Conservation (phyloP, 1,139 yeast genomes). For the Kurtzmaniella quercitrusa region DNA sequence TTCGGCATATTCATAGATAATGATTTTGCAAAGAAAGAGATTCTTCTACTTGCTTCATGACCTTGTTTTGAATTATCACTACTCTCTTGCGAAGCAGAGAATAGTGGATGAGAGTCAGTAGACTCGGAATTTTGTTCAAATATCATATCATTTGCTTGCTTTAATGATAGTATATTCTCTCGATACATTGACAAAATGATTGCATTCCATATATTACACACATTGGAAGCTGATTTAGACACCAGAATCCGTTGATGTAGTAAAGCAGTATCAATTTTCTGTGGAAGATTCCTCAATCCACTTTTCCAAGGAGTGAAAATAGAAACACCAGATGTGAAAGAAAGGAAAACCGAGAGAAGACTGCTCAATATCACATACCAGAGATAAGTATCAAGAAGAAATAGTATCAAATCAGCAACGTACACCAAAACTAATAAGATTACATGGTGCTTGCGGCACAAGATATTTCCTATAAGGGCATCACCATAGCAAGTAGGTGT, state of each 20-base stretch:
- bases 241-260: constrained; percentile 36
- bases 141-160: constrained; percentile 58
- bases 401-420: constrained; percentile 65
- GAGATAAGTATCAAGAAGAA: constrained; percentile 79
- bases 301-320: constrained; percentile 87
- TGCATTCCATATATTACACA: constrained; percentile 80
- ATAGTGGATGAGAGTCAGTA: constrained; percentile 43
- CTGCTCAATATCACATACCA: constrained; percentile 88
- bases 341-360: constrained; percentile 62
- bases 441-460: constrained; percentile 61
- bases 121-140: constrained; percentile 45
- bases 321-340: constrained; percentile 73
- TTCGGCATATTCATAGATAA: constrained; percentile 74
- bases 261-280: constrained; percentile 64
- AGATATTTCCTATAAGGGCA: constrained; percentile 35
- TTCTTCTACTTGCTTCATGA: constrained; percentile 76
- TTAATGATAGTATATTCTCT: constrained; percentile 73
- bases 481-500: constrained; percentile 65
- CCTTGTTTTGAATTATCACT: constrained; percentile 45
- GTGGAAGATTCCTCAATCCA: constrained; percentile 69
- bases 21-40: constrained; percentile 86
- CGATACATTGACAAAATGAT: constrained; percentile 70
- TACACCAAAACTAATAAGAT: constrained; percentile 53
- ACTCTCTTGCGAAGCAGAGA: constrained; percentile 76
- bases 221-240: constrained; percentile 21